These are phyloP conservation scores for Picochlorum sp. DNA, from an alignment of 139 green algal species.

Conservation along the genomic window DNA sequence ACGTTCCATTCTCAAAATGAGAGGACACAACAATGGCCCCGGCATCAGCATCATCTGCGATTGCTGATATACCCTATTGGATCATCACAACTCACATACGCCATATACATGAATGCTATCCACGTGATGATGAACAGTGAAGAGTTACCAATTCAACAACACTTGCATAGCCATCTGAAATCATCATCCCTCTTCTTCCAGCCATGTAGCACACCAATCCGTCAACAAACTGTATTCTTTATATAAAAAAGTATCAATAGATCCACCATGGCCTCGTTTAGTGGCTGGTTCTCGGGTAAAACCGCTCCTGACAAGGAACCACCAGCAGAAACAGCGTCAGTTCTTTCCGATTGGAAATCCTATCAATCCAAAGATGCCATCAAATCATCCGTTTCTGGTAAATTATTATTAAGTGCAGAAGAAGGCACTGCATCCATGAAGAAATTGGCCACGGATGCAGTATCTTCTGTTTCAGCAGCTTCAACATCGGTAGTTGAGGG, in stretches of 20 bases:
- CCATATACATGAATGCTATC: too few relatives aligned
- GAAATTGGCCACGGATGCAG: not conserved
- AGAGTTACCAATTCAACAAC: too few relatives aligned
- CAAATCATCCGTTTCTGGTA: slow-evolving; percentile 9
- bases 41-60: too few relatives aligned
- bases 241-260: not conserved
- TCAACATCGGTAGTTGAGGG: slow-evolving; percentile 5
- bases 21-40: too few relatives aligned
- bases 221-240: too few relatives aligned
- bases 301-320: slow-evolving; percentile 23
- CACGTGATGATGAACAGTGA: too few relatives aligned
- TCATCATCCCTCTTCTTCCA: too few relatives aligned
- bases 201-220: too few relatives aligned
- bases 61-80: too few relatives aligned
- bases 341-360: slow-evolving; percentile 45
- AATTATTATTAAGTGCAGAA: slow-evolving; percentile 21
- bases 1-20: too few relatives aligned
- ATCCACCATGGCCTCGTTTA: slow-evolving; percentile 18
- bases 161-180: too few relatives aligned
- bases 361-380: slow-evolving; percentile 14
- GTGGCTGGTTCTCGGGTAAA: slow-evolving; percentile 14
- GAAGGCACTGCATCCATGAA: slow-evolving; percentile 15
- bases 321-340: not conserved
- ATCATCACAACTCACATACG: too few relatives aligned
- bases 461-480: slow-evolving; percentile 4